These are phyloP conservation scores for Malassezia dermatis DNA, from an alignment of 1,284 basidiomycete genomes.

Conservation along the genomic window DNA sequence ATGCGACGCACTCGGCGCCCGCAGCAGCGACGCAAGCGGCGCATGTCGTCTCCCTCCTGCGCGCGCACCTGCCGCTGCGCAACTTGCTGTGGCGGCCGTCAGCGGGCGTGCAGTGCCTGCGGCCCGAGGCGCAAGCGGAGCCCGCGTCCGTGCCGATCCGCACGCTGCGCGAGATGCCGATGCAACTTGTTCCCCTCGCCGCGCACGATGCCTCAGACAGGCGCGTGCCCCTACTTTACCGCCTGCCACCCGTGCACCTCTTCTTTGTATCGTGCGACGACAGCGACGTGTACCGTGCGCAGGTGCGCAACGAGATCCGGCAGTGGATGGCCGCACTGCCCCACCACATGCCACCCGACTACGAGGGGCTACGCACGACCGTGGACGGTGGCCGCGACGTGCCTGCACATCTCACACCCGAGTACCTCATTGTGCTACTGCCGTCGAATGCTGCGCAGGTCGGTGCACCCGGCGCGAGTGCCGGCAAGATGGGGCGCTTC, in stretches of 20 bases:
- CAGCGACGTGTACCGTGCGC: constrained; percentile 41
- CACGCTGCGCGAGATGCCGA: constrained; percentile 3
- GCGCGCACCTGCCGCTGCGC: constrained; percentile 38
- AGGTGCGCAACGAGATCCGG: constrained; percentile 40
- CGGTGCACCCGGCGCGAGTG: constrained; percentile 52
- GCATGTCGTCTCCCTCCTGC: constrained; percentile 27
- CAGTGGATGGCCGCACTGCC: constrained; percentile 38
- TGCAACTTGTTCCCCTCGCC: constrained; percentile 10
- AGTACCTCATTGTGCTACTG: constrained; percentile 43
- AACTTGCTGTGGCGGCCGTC: constrained; percentile 43
- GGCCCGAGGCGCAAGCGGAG: background rate
- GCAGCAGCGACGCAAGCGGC: constrained; percentile 26
- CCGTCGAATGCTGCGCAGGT: constrained; percentile 57
- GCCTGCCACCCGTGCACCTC: constrained; percentile 34
- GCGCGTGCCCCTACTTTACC: constrained; percentile 3
- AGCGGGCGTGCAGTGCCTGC: background rate
- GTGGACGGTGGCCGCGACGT: constrained; percentile 41
- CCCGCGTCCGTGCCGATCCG: constrained; percentile 6
- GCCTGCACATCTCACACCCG: constrained; percentile 19
- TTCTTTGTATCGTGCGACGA: constrained; percentile 43
- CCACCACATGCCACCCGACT: constrained; percentile 19
- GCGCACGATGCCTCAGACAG: background rate
- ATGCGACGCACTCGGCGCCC: constrained; percentile 31
- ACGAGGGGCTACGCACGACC: constrained; percentile 20
- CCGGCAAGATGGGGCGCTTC: constrained; percentile 31